These are phyloP conservation scores for Auricularia sp. DNA, from an alignment of 768 basidiomycete genomes.

Conservation along the genomic window DNA sequence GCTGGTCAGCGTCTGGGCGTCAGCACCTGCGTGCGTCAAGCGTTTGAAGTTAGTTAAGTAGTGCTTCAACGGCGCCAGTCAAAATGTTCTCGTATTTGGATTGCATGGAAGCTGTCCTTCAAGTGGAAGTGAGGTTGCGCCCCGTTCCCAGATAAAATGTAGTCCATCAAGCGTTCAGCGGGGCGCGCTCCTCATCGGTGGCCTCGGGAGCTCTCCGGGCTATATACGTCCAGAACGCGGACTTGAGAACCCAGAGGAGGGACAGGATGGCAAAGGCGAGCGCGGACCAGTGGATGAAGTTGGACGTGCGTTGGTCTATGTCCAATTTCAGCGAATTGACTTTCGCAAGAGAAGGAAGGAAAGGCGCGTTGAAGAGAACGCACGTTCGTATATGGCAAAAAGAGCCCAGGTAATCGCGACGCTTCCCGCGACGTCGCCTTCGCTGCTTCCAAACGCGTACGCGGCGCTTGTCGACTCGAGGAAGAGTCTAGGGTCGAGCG, in stretches of 20 bases:
- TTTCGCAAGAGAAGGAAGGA: background rate
- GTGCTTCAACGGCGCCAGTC: no score
- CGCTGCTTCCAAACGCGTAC: conserved; percentile 82
- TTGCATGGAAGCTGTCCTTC: no score
- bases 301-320: conserved; percentile 44
- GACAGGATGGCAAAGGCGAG: conserved; percentile 79
- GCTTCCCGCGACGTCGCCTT: conserved; percentile 88
- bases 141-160: background rate
- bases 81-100: no score
- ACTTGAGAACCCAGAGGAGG: conserved; percentile 76
- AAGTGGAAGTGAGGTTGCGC: no score
- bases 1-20: no score
- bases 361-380: background rate
- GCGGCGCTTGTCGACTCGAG: conserved; percentile 86
- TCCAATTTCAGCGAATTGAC: no score
- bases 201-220: conserved; percentile 7
- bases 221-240: conserved; percentile 41
- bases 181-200: background rate
- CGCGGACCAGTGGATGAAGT: conserved; percentile 86
- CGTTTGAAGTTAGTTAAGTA: no score
- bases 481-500: conserved; percentile 51
- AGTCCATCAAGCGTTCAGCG: background rate
- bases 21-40: no score
- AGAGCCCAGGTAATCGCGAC: conserved; percentile 87
- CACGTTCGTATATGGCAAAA: conserved; percentile 74